Conservation (phyloP, 371 early-diverging fungal species). For the Lichtheimia ornata region DNA sequence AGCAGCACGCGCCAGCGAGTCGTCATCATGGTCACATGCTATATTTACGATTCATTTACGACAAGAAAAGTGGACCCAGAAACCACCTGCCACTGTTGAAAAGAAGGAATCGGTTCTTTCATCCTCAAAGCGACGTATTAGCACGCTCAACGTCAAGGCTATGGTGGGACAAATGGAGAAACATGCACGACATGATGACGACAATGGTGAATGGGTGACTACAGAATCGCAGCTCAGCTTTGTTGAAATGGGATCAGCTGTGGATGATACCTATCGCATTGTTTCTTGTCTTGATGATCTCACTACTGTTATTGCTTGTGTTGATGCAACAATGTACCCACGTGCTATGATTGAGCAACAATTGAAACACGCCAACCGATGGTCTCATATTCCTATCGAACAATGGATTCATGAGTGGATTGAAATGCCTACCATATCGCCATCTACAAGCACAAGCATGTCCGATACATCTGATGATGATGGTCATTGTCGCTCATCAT, state of each 20-base stretch:
- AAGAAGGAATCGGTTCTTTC: neutral
- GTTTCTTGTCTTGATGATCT: too few relatives aligned
- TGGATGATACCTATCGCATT: too few relatives aligned
- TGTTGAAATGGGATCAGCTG: conserved; percentile 76
- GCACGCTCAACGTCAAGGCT: conserved; percentile 21
- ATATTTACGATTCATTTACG: conserved; percentile 82
- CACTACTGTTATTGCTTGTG: too few relatives aligned
- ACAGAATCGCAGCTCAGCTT: conserved; percentile 88
- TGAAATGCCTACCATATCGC: neutral
- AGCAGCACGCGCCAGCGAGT: neutral
- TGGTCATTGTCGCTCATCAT: conserved; percentile 2
- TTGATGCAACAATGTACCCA: too few relatives aligned
- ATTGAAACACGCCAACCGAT: too few relatives aligned
- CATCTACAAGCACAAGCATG: neutral
- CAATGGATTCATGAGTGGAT: too few relatives aligned
- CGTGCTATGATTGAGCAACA: too few relatives aligned
- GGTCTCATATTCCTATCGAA: too few relatives aligned
- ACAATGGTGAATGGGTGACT: conserved; percentile 38
- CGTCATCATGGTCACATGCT: conserved; percentile 84
- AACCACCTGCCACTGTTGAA: neutral
- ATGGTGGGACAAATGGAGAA: conserved; percentile 31
- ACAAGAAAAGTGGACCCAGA: conserved; percentile 51
- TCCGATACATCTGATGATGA: neutral
- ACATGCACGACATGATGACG: conserved; percentile 18
- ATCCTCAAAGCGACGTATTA: conserved; percentile 13